A percentile compares a stretch with the other conserved stretches of the same genome.
These are phyloP conservation scores for Aureobasidium sp. DNA, from an alignment of 2,329 filamentous ascomycete species.

Conservation along the genomic window DNA sequence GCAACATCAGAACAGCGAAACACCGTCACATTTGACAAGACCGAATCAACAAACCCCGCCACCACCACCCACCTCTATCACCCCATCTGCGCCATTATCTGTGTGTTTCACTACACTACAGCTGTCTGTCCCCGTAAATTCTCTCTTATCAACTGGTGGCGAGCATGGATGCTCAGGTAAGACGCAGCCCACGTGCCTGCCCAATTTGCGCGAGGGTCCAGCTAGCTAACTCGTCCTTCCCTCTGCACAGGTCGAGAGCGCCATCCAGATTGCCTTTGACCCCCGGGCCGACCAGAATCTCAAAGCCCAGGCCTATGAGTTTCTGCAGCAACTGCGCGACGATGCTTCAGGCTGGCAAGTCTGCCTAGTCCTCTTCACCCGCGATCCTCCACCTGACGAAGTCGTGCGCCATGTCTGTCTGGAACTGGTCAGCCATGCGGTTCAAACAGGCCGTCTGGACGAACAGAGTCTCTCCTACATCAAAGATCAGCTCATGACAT, in stretches of 20 bases:
- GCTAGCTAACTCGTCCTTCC: neutral
- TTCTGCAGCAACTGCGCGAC: slow-evolving; percentile 65
- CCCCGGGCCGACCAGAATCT: slow-evolving; percentile 65
- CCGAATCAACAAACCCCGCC: neutral
- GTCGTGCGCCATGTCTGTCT: slow-evolving; percentile 82
- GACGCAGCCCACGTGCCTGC: neutral
- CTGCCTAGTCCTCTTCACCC: slow-evolving; percentile 77
- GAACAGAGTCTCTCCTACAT: slow-evolving; percentile 62
- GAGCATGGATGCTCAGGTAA: slow-evolving; percentile 15
- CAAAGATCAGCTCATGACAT: slow-evolving; percentile 72
- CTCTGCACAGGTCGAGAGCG: slow-evolving; percentile 67
- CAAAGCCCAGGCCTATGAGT: slow-evolving; percentile 76
- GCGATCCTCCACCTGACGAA: slow-evolving; percentile 66
- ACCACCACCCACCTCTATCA: neutral
- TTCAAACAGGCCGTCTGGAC: slow-evolving; percentile 72
- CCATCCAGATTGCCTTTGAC: slow-evolving; percentile 89
- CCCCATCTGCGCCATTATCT: neutral
- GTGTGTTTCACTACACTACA: slow-evolving; percentile 4
- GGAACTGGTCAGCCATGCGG: slow-evolving; percentile 86
- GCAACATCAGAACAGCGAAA: slow-evolving; percentile 1
- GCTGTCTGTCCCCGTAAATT: neutral
- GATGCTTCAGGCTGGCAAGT: slow-evolving; percentile 85
- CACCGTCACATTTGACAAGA: neutral
- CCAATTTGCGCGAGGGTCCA: neutral
- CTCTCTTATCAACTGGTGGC: neutral